Evolutionary conservation across 805 yeast genomes (phyloP), one percentile per base, ranked within the genome.

Genomic region (Pichia deserticola): DNA sequence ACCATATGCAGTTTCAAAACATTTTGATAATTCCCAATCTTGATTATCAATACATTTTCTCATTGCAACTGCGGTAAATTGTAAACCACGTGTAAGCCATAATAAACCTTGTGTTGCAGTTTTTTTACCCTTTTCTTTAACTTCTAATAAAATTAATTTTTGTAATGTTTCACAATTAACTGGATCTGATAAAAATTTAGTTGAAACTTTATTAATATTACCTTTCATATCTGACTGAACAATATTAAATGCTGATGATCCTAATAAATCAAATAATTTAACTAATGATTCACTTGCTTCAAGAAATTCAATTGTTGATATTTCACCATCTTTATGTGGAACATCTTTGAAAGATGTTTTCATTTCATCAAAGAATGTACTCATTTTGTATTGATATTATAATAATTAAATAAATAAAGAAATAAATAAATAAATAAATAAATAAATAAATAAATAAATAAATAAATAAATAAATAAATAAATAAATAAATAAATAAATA

Each of bases 221-320:
- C 97, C 97, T 34, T 78, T 82, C 86, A 89, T 82, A 66, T 89
- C 97, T 57, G 75, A 84, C 65, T 87, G 95, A 51, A 89, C 96
- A 39, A 86, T 89, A 13, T 81, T 66, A 60, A 89, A 89, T 12
- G 96, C 95, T 34, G 93, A 72, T 25, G 93, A 85, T 28, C 95
- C 95, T 55, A 89, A 74, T 44, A 89, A 73, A 65, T 89, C 93
- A 65, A 89, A 89, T 54, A 89, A 73, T 66, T 84, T 82, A 59
- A 89, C 88, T 52, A 89, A 73, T 10, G 95, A 83, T 69, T 84
- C 93, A 20, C 93, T 73, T 12, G 97, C 96, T 62, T 81, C 88
- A 54, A 89, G 74, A 61, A 89, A 89, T 60, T 80, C 82, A 20
- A 82, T 70, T 15, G 97, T 88, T 59, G 83, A 73, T 62, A 89